Evolutionary conservation across 129 eudicot genomes (phyloP).

Genomic region (Helichrysum umbraculigerum): DNA sequence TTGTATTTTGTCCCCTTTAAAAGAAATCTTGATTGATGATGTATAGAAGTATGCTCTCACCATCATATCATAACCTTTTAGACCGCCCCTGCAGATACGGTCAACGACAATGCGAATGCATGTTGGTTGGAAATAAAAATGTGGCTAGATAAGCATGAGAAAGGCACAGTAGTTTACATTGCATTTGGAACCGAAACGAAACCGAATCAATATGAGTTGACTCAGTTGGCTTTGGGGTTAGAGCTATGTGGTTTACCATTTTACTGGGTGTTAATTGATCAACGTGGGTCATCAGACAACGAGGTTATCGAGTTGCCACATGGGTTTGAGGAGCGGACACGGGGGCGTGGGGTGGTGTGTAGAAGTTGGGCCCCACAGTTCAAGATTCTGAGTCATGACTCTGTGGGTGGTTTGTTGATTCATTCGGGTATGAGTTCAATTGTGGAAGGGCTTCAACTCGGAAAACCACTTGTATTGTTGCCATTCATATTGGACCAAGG

Average conservation of each 20-base stretch:
- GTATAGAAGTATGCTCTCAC: too few species aligned
- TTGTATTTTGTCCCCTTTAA: too few species aligned
- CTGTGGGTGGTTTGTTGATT: conserved; percentile 37
- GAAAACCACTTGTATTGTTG: conserved; percentile 28
- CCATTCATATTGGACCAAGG: conserved; percentile 26
- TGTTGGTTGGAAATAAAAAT: conserved; percentile 12
- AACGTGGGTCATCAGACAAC: conserved; percentile 28
- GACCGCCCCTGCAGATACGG: neutral
- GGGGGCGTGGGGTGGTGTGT: conserved; percentile 35
- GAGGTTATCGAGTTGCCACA: conserved; percentile 25
- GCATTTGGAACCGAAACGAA: conserved; percentile 43
- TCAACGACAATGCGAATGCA: neutral
- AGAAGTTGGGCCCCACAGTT: conserved; percentile 37
- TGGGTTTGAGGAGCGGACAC: conserved; percentile 34
- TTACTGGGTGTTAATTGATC: conserved; percentile 31
- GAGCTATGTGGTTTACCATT: conserved; percentile 30
- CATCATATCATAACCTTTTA: too few species aligned
- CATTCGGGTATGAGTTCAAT: conserved; percentile 32
- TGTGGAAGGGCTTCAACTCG: conserved; percentile 24
- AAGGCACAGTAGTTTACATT: conserved; percentile 40
- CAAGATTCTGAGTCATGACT: conserved; percentile 37
- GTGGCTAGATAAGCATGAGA: conserved; percentile 32
- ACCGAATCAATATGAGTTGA: conserved; percentile 42
- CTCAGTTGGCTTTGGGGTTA: conserved; percentile 43
- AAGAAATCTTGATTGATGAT: too few species aligned